phyloP scores from a whole-genome alignment of 176 grass and related monocot species.

The Melocanna baccifera region DNA sequence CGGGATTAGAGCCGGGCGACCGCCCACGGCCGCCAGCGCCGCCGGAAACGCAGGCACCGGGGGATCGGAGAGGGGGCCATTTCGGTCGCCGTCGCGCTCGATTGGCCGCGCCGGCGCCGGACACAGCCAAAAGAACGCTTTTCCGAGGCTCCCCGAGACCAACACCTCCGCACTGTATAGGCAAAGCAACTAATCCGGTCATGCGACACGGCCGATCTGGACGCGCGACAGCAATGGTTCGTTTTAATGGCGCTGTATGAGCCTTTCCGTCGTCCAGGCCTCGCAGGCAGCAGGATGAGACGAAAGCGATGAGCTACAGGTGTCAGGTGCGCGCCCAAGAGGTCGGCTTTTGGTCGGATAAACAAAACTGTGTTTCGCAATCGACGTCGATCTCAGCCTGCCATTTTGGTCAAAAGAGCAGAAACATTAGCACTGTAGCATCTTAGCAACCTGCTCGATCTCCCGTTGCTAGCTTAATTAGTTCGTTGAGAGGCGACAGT shows the following conservation, averaged over 20 bases:
- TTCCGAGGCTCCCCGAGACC: not conserved
- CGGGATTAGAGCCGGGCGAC: not conserved
- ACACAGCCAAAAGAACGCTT: slow-evolving; percentile 14
- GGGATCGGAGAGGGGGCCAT: not conserved
- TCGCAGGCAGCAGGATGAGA: not conserved
- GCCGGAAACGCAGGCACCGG: not conserved
- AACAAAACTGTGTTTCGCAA: not conserved
- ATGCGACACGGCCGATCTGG: not conserved
- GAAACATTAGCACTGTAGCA: not conserved
- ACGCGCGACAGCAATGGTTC: not conserved
- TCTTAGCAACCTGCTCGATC: not conserved
- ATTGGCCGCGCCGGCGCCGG: slow-evolving; percentile 21
- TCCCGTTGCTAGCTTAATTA: not conserved
- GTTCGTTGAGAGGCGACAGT: not conserved
- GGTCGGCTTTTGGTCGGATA: not conserved
- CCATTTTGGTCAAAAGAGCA: not conserved
- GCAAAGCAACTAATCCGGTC: too few species aligned
- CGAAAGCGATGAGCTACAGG: not conserved
- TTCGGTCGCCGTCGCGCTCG: slow-evolving; percentile 30
- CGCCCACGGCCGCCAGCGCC: slow-evolving; percentile 2
- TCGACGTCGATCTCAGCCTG: slow-evolving; percentile 3
- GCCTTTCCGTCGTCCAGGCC: not conserved
- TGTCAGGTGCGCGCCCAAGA: not conserved
- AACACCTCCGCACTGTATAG: not conserved
- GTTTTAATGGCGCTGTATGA: too few species aligned